These are phyloP conservation scores for Neurospora pannonica DNA, from an alignment of 495 filamentous ascomycete species.

Conservation along the genomic window DNA sequence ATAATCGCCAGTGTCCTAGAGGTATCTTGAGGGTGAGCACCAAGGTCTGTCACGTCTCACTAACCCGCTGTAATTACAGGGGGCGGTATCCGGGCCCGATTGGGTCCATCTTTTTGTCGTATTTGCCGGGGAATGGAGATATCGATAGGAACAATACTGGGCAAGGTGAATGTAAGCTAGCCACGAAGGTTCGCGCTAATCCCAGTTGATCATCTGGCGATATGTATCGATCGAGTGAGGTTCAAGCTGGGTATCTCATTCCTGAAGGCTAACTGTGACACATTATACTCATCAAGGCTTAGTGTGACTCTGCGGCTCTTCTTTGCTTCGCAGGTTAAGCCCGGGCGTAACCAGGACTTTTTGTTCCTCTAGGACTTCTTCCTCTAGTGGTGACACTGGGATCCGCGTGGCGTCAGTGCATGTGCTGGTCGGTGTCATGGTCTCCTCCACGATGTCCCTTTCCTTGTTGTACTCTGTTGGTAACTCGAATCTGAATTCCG, in stretches of 20 bases:
- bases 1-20: background rate
- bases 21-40: background rate
- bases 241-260: background rate
- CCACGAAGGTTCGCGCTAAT: background rate
- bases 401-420: background rate
- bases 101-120: background rate
- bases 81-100: background rate
- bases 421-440: background rate
- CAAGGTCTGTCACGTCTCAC: background rate
- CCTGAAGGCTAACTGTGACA: background rate
- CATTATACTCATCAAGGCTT: background rate
- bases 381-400: background rate
- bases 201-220: background rate
- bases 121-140: background rate
- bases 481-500: background rate
- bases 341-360: background rate
- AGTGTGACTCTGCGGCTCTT: background rate
- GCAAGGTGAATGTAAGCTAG: background rate
- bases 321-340: background rate
- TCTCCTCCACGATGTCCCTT: background rate
- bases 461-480: background rate
- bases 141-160: background rate
- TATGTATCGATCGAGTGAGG: background rate
- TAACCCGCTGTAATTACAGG: background rate
- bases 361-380: background rate